These are phyloP conservation scores for Ottelia alismoides DNA, from an alignment of 106 monocot species.

Conservation along the genomic window DNA sequence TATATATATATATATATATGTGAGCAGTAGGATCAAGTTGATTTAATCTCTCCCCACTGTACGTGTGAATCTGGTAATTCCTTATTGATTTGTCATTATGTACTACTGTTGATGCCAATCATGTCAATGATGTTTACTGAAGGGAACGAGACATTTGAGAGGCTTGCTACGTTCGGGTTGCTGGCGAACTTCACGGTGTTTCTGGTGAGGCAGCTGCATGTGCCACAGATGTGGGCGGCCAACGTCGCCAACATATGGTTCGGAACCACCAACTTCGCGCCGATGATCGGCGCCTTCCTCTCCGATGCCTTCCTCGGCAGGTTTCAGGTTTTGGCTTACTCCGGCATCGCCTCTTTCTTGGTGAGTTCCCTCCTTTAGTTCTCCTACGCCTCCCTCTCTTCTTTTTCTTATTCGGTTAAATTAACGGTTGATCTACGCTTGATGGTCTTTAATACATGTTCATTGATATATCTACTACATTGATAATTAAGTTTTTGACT, in stretches of 20 bases:
- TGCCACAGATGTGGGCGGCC: constrained; percentile 16
- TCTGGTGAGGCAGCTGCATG: constrained; percentile 15
- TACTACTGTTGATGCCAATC: background rate
- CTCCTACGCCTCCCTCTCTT: too few relatives aligned
- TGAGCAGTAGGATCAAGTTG: background rate
- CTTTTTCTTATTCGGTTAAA: too few relatives aligned
- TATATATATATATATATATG: background rate
- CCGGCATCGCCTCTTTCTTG: background rate
- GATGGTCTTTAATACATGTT: too few relatives aligned
- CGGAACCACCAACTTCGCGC: constrained; percentile 1
- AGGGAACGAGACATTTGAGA: constrained; percentile 39
- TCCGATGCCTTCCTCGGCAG: background rate
- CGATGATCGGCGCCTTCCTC: background rate
- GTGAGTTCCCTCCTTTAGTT: too few relatives aligned
- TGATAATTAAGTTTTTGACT: too few relatives aligned
- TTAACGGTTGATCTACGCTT: too few relatives aligned
- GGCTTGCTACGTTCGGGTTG: constrained; percentile 25
- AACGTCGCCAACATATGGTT: constrained; percentile 26
- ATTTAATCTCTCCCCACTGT: background rate
- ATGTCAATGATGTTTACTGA: background rate
- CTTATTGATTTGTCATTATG: background rate
- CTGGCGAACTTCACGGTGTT: constrained; percentile 30
- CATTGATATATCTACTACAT: too few relatives aligned
- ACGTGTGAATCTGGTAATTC: background rate
- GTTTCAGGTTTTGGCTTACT: background rate